phyloP scores from a whole-genome alignment of 129 eudicot genomes.

The Flaveria robusta region DNA sequence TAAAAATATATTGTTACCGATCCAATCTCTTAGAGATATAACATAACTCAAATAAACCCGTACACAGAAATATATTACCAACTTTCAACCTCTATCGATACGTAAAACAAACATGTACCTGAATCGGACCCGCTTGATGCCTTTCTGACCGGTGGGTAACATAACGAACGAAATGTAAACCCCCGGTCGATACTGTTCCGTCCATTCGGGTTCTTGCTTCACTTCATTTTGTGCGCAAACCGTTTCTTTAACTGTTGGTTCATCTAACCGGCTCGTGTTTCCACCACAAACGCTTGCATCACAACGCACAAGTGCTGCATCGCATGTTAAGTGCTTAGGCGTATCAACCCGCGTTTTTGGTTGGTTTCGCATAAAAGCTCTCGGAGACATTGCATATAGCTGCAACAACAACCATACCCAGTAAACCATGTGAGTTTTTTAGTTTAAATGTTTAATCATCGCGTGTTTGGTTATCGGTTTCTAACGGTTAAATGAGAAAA shows the following conservation, averaged over 20 bases:
- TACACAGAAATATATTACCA: background rate
- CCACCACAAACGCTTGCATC: slow-evolving; percentile 23
- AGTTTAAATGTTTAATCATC: background rate
- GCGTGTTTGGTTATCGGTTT: background rate
- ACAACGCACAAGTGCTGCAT: background rate
- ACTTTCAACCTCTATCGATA: background rate
- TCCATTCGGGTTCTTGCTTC: slow-evolving; percentile 45
- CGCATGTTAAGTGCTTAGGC: slow-evolving; percentile 27
- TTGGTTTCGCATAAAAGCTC: slow-evolving; percentile 44
- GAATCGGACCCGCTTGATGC: slow-evolving; percentile 64
- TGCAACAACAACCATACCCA: slow-evolving; percentile 27
- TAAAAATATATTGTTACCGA: too few relatives aligned
- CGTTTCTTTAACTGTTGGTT: slow-evolving; percentile 18
- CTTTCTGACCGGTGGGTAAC: slow-evolving; percentile 54
- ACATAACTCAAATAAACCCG: background rate
- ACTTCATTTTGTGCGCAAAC: slow-evolving; percentile 21
- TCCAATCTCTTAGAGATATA: too few relatives aligned
- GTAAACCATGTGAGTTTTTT: background rate
- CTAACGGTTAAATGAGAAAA: background rate
- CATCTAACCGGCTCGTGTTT: slow-evolving; percentile 31
- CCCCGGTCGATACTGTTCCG: slow-evolving; percentile 57
- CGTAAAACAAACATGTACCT: slow-evolving; percentile 41
- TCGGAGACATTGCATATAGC: slow-evolving; percentile 55
- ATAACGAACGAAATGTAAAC: slow-evolving; percentile 52
- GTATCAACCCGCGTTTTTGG: slow-evolving; percentile 33